Conservation (phyloP, 495 filamentous ascomycete species). For the Podospora pseudocomata region DNA sequence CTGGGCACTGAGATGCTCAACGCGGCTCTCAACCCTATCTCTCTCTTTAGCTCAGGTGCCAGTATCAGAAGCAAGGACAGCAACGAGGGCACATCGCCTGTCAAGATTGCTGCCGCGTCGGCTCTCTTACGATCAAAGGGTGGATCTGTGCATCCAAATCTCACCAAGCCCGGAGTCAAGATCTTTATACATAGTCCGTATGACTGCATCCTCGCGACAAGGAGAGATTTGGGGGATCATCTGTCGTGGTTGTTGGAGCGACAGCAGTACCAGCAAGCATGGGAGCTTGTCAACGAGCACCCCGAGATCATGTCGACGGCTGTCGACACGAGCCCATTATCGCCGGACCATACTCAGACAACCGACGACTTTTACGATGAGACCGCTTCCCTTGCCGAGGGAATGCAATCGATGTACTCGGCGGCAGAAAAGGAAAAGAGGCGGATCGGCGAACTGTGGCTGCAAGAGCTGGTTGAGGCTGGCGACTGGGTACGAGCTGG, state of each 20-base stretch:
- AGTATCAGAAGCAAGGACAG: constrained; percentile 75
- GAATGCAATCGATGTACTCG: constrained; percentile 52
- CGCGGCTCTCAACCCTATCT: constrained; percentile 75
- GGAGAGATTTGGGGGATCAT: constrained; percentile 79
- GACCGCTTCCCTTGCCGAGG: constrained; percentile 58
- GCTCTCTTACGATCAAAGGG: constrained; percentile 27
- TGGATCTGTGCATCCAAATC: constrained; percentile 41
- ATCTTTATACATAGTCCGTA: constrained; percentile 96
- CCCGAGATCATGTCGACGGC: constrained; percentile 61
- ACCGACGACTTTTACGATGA: constrained; percentile 81
- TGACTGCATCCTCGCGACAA: constrained; percentile 84
- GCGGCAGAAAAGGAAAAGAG: constrained; percentile 85
- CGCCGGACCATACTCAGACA: constrained; percentile 46
- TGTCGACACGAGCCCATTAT: constrained; percentile 37
- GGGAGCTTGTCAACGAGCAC: constrained; percentile 81
- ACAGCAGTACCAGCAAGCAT: constrained; percentile 75
- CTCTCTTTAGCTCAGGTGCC: constrained; percentile 80
- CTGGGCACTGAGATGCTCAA: constrained; percentile 66
- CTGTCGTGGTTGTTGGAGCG: constrained; percentile 78
- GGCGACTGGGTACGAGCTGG: constrained; percentile 76
- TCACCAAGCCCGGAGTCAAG: constrained; percentile 69
- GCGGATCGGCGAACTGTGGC: constrained; percentile 86
- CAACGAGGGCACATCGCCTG: constrained; percentile 38
- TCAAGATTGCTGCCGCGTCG: constrained; percentile 25
- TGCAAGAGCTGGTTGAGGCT: constrained; percentile 72